A percentile compares a stretch with the other conserved stretches of the same genome.
These are phyloP conservation scores for Fomitopsis serialis DNA, from an alignment of 768 basidiomycete genomes.

Conservation along the genomic window DNA sequence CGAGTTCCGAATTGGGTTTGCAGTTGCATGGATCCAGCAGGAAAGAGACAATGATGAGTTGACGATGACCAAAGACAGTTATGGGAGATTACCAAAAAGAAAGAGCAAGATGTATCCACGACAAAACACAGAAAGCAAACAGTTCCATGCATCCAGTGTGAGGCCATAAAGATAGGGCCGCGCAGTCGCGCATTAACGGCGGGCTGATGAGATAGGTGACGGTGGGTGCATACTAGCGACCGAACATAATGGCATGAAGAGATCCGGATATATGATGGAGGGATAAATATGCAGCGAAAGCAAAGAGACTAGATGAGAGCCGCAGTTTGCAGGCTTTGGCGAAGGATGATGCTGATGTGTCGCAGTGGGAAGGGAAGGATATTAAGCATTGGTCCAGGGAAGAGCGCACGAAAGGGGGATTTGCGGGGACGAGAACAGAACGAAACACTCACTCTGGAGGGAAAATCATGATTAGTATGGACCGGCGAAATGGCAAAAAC, in stretches of 20 bases:
- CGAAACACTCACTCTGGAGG: constrained; percentile 59
- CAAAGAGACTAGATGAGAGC: constrained; percentile 51
- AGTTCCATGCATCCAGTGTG: constrained; percentile 2
- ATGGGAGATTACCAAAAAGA: constrained; percentile 3
- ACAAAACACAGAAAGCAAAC: constrained; percentile 6
- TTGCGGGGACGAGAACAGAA: constrained; percentile 16
- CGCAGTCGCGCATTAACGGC: not conserved
- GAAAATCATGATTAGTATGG: constrained; percentile 11
- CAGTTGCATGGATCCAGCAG: constrained; percentile 3
- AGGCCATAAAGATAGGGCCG: constrained; percentile 9
- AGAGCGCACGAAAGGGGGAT: constrained; percentile 21
- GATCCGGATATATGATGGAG: constrained; percentile 5
- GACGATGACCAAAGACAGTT: constrained; percentile 7
- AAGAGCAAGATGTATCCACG: not conserved
- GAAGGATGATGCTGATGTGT: constrained; percentile 58
- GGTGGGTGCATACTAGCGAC: not conserved
- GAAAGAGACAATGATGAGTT: constrained; percentile 9
- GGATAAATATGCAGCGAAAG: not conserved
- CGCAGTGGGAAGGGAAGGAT: constrained; percentile 20
- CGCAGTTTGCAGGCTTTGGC: constrained; percentile 58
- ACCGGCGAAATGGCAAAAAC: constrained; percentile 1
- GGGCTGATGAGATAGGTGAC: not conserved
- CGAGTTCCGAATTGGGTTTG: not conserved
- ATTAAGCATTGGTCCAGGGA: constrained; percentile 7
- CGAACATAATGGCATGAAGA: not conserved